Base-by-base conservation (phyloP, 1,284 basidiomycete genomes). In the Boletus albobrunnescens region DNA sequence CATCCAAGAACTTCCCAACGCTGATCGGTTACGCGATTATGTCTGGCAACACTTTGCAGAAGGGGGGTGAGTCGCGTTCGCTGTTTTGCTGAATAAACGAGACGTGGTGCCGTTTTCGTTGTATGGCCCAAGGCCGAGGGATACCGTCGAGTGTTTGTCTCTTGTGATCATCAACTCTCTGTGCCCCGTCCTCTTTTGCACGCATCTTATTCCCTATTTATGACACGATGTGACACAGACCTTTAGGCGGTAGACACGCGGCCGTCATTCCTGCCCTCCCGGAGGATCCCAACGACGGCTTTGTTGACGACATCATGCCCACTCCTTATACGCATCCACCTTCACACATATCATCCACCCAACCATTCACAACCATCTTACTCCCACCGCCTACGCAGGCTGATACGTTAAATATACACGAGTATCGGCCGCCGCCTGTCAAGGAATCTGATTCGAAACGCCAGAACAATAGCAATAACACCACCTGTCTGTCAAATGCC, bases 31-130 rank as follows among this genome's bases (percentile, higher is more conserved):
- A 49, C 74, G 77, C 56, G 82, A 87, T 67, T 91, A 91, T 60
- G 85, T 88, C 22, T 87, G 86, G 85, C 86, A 90, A 60, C 78
- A 81, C 50, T 90, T 87, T 62, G 74, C 81, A 3, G 87, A 89
- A 64, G 86, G 85, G 71, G 86, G 85, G 82, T 85, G 65, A 75
- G 84, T 77, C 56, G 52, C 28, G 54, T 56, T 54, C 52, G 30
- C 40, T 50, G 28, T 51, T 47, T 51, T 49, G 16, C 28, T 28
- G 36, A 46, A 45, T 40, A 35, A 44, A 39, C 41, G 43, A 54
- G 36, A 46, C 46, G 20, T 46, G 44, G 23, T 53, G 47, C 36
- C 23, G 26, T 55, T 39, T 33, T 36, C n/a, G 38, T 44, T 36
- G 22, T 27, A 16, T 44, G 55, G 58, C 47, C 32, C 36, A 50